Percentiles rank a stretch among this genome's conserved stretches.
Evolutionary conservation across 2,329 filamentous ascomycete genomes (phyloP).

Genomic region (Aspergillus alliaceus): DNA sequence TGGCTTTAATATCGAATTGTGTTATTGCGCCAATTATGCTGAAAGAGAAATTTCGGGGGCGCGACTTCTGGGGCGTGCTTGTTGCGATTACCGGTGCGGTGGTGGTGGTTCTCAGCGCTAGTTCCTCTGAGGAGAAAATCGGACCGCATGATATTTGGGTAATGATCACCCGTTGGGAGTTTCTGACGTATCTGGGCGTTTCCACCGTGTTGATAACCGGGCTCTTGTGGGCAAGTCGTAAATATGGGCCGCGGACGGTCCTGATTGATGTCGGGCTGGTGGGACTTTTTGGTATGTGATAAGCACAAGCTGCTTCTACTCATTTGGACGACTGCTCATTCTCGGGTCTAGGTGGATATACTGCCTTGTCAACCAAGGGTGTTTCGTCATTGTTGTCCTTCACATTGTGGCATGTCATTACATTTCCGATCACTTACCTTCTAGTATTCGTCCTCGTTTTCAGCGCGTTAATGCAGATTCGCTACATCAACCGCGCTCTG

Average conservation of each 20-base stretch:
- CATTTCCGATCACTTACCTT: conserved; percentile 87
- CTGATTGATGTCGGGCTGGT: conserved; percentile 92
- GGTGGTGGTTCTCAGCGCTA: conserved; percentile 88
- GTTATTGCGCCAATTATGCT: conserved; percentile 93
- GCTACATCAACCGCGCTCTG: conserved; percentile 86
- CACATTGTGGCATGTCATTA: conserved; percentile 82
- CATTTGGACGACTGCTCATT: conserved; percentile 15
- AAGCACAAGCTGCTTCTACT: not conserved
- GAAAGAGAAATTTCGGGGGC: conserved; percentile 80
- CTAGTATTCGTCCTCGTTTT: conserved; percentile 75
- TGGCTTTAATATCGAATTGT: conserved; percentile 94
- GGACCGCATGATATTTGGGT: conserved; percentile 88
- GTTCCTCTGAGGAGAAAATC: conserved; percentile 83
- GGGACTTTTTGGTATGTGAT: conserved; percentile 75
- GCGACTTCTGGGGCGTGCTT: conserved; percentile 85
- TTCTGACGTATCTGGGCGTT: conserved; percentile 84
- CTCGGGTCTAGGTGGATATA: conserved; percentile 73
- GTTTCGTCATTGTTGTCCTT: conserved; percentile 93
- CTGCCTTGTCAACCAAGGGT: conserved; percentile 93
- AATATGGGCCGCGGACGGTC: conserved; percentile 82
- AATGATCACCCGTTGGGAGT: conserved; percentile 82
- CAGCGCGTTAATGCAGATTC: conserved; percentile 94
- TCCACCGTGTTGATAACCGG: conserved; percentile 71
- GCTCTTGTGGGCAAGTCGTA: conserved; percentile 79
- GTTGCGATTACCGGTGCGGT: conserved; percentile 86